Conservation (phyloP, 2,329 filamentous ascomycete species). For the Epichloe amarillans region DNA sequence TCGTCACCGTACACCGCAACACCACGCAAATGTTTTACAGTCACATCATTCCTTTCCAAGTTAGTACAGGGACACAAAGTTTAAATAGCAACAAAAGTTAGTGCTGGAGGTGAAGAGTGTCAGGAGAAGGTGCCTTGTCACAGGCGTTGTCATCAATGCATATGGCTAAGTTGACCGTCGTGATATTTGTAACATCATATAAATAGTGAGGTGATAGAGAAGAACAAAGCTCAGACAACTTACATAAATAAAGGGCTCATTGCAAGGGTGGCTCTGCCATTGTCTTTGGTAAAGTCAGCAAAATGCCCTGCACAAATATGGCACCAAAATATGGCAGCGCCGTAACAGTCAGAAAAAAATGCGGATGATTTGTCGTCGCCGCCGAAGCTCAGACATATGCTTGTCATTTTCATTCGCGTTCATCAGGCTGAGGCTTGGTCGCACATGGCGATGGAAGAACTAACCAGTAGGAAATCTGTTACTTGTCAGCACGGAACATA, state of each 20-base stretch:
- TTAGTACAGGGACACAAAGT: constrained; percentile 3
- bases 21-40: background rate
- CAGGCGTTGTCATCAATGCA: constrained; percentile 33
- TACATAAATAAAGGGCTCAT: constrained; percentile 8
- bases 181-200: constrained; percentile 32
- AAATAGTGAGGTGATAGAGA: constrained; percentile 1
- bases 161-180: constrained; percentile 36
- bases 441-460: constrained; percentile 7
- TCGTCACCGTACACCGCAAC: background rate
- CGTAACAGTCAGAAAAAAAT: constrained; percentile 11
- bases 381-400: constrained; percentile 86
- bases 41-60: background rate
- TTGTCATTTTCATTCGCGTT: constrained; percentile 80
- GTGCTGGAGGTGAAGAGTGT: constrained; percentile 4
- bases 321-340: constrained; percentile 5
- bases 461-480: constrained; percentile 8
- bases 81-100: background rate
- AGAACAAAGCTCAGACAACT: constrained; percentile 10
- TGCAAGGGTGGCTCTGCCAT: background rate
- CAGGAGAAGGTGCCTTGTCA: constrained; percentile 29
- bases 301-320: constrained; percentile 2
- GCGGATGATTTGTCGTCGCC: constrained; percentile 27
- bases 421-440: constrained; percentile 48
- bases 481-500: constrained; percentile 12
- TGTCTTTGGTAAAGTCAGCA: background rate